These are phyloP conservation scores for Pestalotiopsis sp. DNA, from an alignment of 2,329 filamentous ascomycete species.

Conservation along the genomic window DNA sequence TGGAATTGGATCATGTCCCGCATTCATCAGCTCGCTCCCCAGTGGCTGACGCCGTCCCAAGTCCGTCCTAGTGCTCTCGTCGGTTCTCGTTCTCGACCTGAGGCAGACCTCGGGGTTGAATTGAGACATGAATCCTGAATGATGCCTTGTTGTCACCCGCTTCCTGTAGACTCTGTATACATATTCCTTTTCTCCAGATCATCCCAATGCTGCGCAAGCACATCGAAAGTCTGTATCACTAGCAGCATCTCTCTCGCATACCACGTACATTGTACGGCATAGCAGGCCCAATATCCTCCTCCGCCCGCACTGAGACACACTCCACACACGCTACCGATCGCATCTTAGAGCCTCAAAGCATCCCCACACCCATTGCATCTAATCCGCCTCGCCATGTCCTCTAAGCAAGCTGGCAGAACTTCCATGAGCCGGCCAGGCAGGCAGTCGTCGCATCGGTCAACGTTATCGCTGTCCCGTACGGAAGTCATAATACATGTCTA, in stretches of 20 bases:
- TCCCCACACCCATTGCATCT: not conserved
- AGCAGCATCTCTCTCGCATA: not conserved
- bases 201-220: not conserved
- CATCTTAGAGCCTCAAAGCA: conserved; percentile 5
- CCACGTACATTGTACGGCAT: not conserved
- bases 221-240: not conserved
- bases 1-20: conserved; percentile 10
- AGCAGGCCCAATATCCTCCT: not conserved
- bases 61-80: not conserved
- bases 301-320: not conserved
- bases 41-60: conserved; percentile 1
- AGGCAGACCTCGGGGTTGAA: conserved; percentile 1
- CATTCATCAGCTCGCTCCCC: conserved; percentile 1
- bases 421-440: conserved; percentile 37
- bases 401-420: conserved; percentile 39
- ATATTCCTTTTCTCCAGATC: not conserved
- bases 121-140: conserved; percentile 10
- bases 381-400: conserved; percentile 36
- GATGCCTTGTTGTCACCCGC: not conserved
- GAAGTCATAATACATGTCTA: conserved; percentile 79
- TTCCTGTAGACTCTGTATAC: not conserved
- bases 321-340: not conserved
- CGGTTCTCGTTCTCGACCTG: not conserved
- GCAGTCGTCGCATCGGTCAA: conserved; percentile 59
- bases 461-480: conserved; percentile 70